Conservation (phyloP, 208 protist species). For the Trypanosoma vivax region DNA sequence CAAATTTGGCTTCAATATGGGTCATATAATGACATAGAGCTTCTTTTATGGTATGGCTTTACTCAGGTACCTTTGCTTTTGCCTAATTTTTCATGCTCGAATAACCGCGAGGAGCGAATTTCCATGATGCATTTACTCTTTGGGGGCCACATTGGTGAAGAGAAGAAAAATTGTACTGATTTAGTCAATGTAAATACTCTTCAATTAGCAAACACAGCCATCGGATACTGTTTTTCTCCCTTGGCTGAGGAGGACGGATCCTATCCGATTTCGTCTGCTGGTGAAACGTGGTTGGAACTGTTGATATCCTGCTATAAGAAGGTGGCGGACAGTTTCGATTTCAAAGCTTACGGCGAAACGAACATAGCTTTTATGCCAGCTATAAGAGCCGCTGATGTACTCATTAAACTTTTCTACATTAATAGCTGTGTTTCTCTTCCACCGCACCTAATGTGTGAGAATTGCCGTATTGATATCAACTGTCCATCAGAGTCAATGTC, state of each 20-base stretch:
- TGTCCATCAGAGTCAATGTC: constrained; percentile 21
- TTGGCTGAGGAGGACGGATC: constrained; percentile 59
- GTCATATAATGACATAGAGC: constrained; percentile 79
- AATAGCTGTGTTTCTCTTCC: neutral
- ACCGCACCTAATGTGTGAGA: neutral
- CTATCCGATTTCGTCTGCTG: constrained; percentile 22
- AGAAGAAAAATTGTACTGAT: neutral
- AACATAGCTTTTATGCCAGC: constrained; percentile 16
- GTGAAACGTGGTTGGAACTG: constrained; percentile 43
- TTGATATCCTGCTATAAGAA: constrained; percentile 27
- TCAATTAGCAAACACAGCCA: constrained; percentile 35
- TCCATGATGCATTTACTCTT: constrained; percentile 12
- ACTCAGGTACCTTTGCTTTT: constrained; percentile 59
- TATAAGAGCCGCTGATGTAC: constrained; percentile 8
- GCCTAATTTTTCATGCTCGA: constrained; percentile 15
- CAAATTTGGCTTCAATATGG: constrained; percentile 85
- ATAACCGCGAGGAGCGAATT: neutral
- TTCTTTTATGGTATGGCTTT: constrained; percentile 90
- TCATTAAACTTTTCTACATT: constrained; percentile 5
- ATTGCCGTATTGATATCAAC: constrained; percentile 18
- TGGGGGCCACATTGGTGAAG: neutral
- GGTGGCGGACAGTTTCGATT: constrained; percentile 3
- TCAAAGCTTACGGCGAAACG: constrained; percentile 14
- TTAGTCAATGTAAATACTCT: constrained; percentile 11
- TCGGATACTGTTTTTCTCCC: constrained; percentile 50